Base-by-base conservation (phyloP, 257 asterid species). In the Salvia hispanica region DNA sequence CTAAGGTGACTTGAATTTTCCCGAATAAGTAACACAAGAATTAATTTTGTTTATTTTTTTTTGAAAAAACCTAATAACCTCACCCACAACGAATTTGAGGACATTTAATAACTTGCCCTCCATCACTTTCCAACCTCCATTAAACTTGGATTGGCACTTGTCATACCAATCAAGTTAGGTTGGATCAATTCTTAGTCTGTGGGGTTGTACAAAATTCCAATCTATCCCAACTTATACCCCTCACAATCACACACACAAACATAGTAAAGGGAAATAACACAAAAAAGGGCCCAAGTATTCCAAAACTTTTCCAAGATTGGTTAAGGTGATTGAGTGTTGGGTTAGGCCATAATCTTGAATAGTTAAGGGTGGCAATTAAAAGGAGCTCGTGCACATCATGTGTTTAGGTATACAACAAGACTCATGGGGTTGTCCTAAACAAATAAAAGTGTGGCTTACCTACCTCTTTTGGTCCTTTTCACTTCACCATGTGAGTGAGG, bases 331-430 rank as follows among this genome's bases (percentile, higher is more conserved):
- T 45, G 46, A 45, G 58, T 52, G 39, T 31, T 31, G 69, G 72
- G 76, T 60, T 76, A 66, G 78, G 86, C 85, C 75, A 73, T 80
- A 73, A 80, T 73, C 70, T 37, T 71, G 59, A 79, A 77, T 66
- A 67, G 74, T 54, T 71, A 71, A 75, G 79, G 79, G 81, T 78
- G 91, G 77, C 76, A 68, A 81, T 82, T 90, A 82, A 82, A 78
- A 58, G 58, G 62, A 16, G 77, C 71, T 76, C 61, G 79, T 84
- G 90, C 81, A 74, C 13, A 57, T 77, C 95, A 86, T 86, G 95
- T 90, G 95, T 81, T 80, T 84, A 83, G 97, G 96, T 86, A 80
- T 36, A 66, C 43, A 76, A 76, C 72, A 76, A 67, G 82, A 67
- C 76, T 83, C 66, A 78, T 81, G 86, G 84, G 88, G 65, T 72